Evolutionary conservation across 768 basidiomycete species (phyloP), one percentile per base, ranked within the genome.

Genomic region (Lactarius sp.): DNA sequence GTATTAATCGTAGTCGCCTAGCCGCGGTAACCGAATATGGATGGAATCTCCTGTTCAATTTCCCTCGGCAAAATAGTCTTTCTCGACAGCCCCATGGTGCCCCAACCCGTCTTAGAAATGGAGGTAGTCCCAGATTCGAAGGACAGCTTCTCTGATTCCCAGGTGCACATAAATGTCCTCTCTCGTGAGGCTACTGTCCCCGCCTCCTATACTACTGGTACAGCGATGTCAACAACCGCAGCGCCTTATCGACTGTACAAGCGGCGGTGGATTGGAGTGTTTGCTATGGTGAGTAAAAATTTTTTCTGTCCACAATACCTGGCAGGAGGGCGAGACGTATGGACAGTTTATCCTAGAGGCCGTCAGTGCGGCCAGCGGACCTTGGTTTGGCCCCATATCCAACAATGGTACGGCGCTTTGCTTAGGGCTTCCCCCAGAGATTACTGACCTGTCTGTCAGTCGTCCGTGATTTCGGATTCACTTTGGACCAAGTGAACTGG

Each of bases 371-470:
- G 85, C 75, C 39, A 50, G 80, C 7, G 85, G 84, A 82, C 81
- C 87, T 4, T 94, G 90, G 90, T 94, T 93, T 69, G 90, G 91
- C 4, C 88, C 92, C 3, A 92, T 94, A 59, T 77, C 91, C 0
- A 85, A 84, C 47, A 72, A 85, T 68, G 78, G 90, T 91, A 53
- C 49, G 78, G 64, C 13, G 6, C 22, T n/a, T 16, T 65, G 14
- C 14, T 6, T 27, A 7, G 33, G 7, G 10, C 60, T n/a, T 37
- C 16, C 41, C 36, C 49, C 49, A 6, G 13, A 52, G 37, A 20
- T 50, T 6, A 37, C 36, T 44, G 20, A 33, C 42, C 20, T 22
- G 47, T 16, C 31, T 22, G 3, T 37, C 66, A 91, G 88, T 81
- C 68, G 80, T 82, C 12, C 68, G 69, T 3, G 84, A 88, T 42